Conservation (phyloP, 768 basidiomycete genomes). For the Xerocomellus chrysenteron region DNA sequence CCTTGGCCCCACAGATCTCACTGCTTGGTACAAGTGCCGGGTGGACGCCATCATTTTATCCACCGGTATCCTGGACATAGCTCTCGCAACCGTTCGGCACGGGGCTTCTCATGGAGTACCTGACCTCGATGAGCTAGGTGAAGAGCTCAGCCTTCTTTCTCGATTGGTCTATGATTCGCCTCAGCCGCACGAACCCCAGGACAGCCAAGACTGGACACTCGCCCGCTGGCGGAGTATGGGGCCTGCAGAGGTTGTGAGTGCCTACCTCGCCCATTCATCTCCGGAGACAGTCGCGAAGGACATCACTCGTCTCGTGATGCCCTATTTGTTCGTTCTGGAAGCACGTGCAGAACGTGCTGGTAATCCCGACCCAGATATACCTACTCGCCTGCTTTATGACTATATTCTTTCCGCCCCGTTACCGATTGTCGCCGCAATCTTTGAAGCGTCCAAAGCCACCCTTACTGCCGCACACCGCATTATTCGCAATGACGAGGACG, state of each 20-base stretch:
- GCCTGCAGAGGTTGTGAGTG: conserved; percentile 61
- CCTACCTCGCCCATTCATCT: conserved; percentile 75
- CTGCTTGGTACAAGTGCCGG: conserved; percentile 72
- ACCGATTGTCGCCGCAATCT: conserved; percentile 67
- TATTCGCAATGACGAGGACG: conserved; percentile 77
- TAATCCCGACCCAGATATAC: conserved; percentile 62
- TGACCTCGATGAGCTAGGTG: conserved; percentile 81
- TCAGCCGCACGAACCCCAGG: conserved; percentile 39
- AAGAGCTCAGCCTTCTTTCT: conserved; percentile 86
- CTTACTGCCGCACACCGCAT: conserved; percentile 67
- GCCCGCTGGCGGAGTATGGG: conserved; percentile 68
- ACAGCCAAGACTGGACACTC: conserved; percentile 72
- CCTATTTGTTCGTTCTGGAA: conserved; percentile 92
- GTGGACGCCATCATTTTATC: conserved; percentile 59
- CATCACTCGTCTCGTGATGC: conserved; percentile 77
- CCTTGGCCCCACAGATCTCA: conserved; percentile 40
- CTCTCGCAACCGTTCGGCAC: conserved; percentile 79
- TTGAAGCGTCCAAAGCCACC: conserved; percentile 92
- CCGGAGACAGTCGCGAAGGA: conserved; percentile 63
- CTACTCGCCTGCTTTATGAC: conserved; percentile 64
- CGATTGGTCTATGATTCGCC: conserved; percentile 83
- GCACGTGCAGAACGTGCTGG: conserved; percentile 82
- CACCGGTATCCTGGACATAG: conserved; percentile 76
- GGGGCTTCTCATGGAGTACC: conserved; percentile 79
- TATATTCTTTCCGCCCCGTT: conserved; percentile 71